These are phyloP conservation scores for Pugionium dolabratum DNA, from an alignment of 345 rosid species.

Conservation along the genomic window DNA sequence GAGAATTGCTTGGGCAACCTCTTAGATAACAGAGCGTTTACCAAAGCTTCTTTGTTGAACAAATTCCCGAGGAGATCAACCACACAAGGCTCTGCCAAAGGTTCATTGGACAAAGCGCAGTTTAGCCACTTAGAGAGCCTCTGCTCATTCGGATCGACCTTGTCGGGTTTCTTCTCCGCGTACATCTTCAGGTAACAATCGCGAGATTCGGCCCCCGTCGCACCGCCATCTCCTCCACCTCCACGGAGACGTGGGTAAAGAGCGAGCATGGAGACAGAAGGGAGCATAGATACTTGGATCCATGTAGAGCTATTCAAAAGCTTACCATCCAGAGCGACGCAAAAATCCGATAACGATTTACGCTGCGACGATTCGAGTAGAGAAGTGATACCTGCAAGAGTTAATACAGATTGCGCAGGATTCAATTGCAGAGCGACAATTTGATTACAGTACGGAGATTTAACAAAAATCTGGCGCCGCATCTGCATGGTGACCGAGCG, in stretches of 20 bases:
- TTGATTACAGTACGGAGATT: constrained; percentile 41
- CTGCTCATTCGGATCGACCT: constrained; percentile 90
- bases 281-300: constrained; percentile 45
- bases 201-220: constrained; percentile 93
- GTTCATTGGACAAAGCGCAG: constrained; percentile 79
- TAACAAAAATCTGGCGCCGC: constrained; percentile 51
- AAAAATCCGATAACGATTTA: constrained; percentile 43
- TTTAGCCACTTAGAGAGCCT: constrained; percentile 85
- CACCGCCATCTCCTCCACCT: constrained; percentile 99
- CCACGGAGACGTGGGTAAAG: constrained; percentile 62
- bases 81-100: constrained; percentile 78
- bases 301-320: constrained; percentile 49
- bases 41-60: constrained; percentile 82
- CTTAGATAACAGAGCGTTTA: constrained; percentile 66
- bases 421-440: constrained; percentile 49
- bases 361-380: constrained; percentile 29
- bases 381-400: constrained; percentile 49
- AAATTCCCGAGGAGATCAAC: constrained; percentile 80
- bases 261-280: constrained; percentile 60
- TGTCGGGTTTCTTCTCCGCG: constrained; percentile 91
- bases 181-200: constrained; percentile 98
- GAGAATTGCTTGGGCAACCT: constrained; percentile 69
- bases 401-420: constrained; percentile 41
- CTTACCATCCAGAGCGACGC: constrained; percentile 64
- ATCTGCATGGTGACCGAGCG: constrained; percentile 11